phyloP scores from a whole-genome alignment of 2,329 filamentous ascomycete species.

The Aureobasidium leucospermi region DNA sequence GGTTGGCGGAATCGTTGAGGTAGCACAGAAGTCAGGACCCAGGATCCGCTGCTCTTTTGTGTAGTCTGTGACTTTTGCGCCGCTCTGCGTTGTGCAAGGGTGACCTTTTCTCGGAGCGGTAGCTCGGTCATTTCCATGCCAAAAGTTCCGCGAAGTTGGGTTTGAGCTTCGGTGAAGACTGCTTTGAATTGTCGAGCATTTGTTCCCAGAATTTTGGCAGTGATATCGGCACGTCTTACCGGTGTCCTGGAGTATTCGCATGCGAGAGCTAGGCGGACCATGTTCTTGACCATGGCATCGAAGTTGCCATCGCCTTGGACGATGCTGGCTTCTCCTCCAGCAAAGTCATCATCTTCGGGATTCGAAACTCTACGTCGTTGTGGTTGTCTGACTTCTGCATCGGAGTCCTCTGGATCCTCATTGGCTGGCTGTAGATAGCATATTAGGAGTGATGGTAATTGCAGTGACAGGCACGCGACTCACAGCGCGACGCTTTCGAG shows the following conservation, averaged over 20 bases:
- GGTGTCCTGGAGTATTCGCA: slow-evolving; percentile 53
- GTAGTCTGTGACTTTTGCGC: slow-evolving; percentile 45
- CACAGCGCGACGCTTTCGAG: slow-evolving; percentile 24
- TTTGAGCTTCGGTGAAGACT: slow-evolving; percentile 72
- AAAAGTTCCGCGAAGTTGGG: slow-evolving; percentile 62
- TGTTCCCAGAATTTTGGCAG: slow-evolving; percentile 61
- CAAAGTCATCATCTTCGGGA: slow-evolving; percentile 15
- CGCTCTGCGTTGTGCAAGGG: slow-evolving; percentile 67
- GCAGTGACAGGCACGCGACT: background rate
- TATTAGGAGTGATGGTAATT: background rate
- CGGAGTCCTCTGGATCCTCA: slow-evolving; percentile 20
- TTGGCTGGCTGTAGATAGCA: slow-evolving; percentile 2
- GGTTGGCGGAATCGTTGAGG: slow-evolving; percentile 58
- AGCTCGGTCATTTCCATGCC: slow-evolving; percentile 92
- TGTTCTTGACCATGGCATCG: slow-evolving; percentile 49
- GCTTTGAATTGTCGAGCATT: slow-evolving; percentile 63
- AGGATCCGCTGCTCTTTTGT: slow-evolving; percentile 33
- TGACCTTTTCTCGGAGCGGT: slow-evolving; percentile 71
- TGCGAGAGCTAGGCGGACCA: slow-evolving; percentile 54
- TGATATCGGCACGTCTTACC: slow-evolving; percentile 52
- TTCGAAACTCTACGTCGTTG: slow-evolving; percentile 22
- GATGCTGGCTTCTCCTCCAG: slow-evolving; percentile 17
- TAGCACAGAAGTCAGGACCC: slow-evolving; percentile 68
- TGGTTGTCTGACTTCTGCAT: slow-evolving; percentile 22
- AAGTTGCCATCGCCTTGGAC: slow-evolving; percentile 25